Evolutionary conservation across 139 green algal genomes (phyloP), one percentile per base, ranked within the genome.

Genomic region (Chlamydomonas applanata): DNA sequence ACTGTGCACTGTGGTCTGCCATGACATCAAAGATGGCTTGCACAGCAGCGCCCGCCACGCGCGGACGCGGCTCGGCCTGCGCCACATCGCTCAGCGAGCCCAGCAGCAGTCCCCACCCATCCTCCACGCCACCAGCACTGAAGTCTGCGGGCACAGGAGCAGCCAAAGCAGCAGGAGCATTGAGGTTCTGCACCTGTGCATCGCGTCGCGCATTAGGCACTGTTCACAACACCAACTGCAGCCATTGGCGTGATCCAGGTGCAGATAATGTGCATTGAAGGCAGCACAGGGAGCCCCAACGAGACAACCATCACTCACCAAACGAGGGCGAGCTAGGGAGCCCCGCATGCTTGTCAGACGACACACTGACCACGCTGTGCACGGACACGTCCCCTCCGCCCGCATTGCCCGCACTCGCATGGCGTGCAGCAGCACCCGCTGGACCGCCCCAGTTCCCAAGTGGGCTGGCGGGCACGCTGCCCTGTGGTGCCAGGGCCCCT

Each of bases 11-110:
- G 78, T 86, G 68, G 34, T 46, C 9, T 5, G 59, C 22, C 65
- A 86, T 66, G 1, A 84, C 36, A 3, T 77, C 83, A 29, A 91
- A 76, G 32, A 85, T 14, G 25, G 72, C 82, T 19, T 79, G 77
- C 29, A 81, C 49, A 1, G 80, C 75, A 4, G 79, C 77, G 29
- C 40, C 40, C 40, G 44, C 56, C 70, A 65, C 35, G 30, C 30
- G 34, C 30, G 17, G 35, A 52, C 33, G 56, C 65, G 19, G 53
- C 9, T 29, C 70, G 3, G 29, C 54, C 14, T 56, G 70, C 9
- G 70, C 54, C 30, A 25, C 36, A 22, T 40, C 66, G 59, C 35
- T n/a, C 40, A 49, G 40, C 11, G 40, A 7, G 40, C 40, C 11
- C 40, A 49, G 40, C 54, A 63, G n/a, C 54, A 63, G n/a, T 4